These are phyloP conservation scores for Thermothielavioides terrestris DNA, from an alignment of 495 filamentous ascomycete genomes.

Conservation along the genomic window DNA sequence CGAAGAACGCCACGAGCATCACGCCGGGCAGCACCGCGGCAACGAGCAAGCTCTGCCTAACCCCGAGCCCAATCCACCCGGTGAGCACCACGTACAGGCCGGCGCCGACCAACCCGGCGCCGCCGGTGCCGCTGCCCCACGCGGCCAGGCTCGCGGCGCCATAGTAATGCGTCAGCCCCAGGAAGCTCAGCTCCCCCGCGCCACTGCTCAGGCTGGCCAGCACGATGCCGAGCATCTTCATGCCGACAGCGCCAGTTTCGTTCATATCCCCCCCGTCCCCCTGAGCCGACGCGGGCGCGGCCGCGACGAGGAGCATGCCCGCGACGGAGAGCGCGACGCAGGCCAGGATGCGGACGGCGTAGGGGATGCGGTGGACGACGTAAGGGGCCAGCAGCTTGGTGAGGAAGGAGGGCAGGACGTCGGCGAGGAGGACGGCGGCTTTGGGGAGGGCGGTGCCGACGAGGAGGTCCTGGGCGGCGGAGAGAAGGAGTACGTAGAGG, in stretches of 20 bases:
- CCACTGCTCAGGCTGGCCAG: slow-evolving; percentile 78
- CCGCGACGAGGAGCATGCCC: slow-evolving; percentile 84
- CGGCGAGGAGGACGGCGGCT: slow-evolving; percentile 83
- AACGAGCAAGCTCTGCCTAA: slow-evolving; percentile 60
- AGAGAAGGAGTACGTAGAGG: slow-evolving; percentile 93
- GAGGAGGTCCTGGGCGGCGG: slow-evolving; percentile 90
- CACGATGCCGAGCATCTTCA: slow-evolving; percentile 76
- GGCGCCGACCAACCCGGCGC: slow-evolving; percentile 77
- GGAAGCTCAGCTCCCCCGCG: slow-evolving; percentile 78
- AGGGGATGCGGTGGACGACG: slow-evolving; percentile 82
- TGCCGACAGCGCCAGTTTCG: too few relatives aligned
- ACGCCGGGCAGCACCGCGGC: slow-evolving; percentile 70
- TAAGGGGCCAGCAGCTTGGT: slow-evolving; percentile 86
- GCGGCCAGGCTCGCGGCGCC: slow-evolving; percentile 82
- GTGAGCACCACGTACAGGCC: slow-evolving; percentile 81
- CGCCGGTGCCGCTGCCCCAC: slow-evolving; percentile 91
- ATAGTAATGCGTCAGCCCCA: slow-evolving; percentile 88
- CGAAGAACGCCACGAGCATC: slow-evolving; percentile 82
- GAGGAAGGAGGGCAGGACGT: slow-evolving; percentile 80
- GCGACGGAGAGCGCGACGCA: slow-evolving; percentile 61
- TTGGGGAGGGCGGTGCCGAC: slow-evolving; percentile 79
- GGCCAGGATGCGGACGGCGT: slow-evolving; percentile 61
- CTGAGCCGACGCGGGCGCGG: slow-evolving; percentile 56
- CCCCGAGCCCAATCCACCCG: slow-evolving; percentile 61
- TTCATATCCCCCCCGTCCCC: too few relatives aligned